Evolutionary conservation across 352 stramenopile species (phyloP), one percentile per base, ranked within the genome.

Genomic region (Phytopythium cucurbitacearum): DNA sequence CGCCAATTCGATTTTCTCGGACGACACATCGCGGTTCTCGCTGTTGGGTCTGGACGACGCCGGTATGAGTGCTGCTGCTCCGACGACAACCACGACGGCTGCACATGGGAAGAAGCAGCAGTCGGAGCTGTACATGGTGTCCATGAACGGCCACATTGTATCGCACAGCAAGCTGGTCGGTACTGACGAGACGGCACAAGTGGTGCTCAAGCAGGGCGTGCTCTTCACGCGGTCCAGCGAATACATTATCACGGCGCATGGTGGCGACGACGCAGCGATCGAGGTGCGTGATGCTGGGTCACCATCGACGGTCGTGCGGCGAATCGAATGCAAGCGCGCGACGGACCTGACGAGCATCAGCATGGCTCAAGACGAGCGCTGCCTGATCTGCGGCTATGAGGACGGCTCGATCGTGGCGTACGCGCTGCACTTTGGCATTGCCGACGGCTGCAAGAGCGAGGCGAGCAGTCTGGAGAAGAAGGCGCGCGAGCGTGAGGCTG

Each of bases 361-460:
- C 28, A 68, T 94, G 49, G 85, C 81, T 7, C 80, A 87, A 58
- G 84, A 94, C 43, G 84, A 94, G 43, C 77, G 84, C 13, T 92
- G 84, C 48, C 80, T 94, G 16, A 48, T 94, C 38, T 91, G 80
- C 35, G 84, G 84, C 33, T 92, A 91, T 58, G 78, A 78, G 33
- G 84, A 92, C 64, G 84, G 84, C 33, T 71, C 80, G 41, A 64
- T 94, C 33, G 79, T 92, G 12, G 80, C 81, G 12, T 92, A 92
- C 40, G 84, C 84, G 16, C 64, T 94, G 51, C 84, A 92, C 60
- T 94, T 87, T 49, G 84, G 84, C 35, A 73, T 94, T 51, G 67
- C 76, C 11, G 80, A 92, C 59, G 77, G 76, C 13, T 89, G 80
- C 55, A 88, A 88, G 54, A 87, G 80, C 57, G 60, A 78, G 4